Percentiles rank a stretch among this genome's conserved stretches.
These are phyloP conservation scores for Boeremia lycopersici DNA, from an alignment of 2,329 filamentous ascomycete species.

Conservation along the genomic window DNA sequence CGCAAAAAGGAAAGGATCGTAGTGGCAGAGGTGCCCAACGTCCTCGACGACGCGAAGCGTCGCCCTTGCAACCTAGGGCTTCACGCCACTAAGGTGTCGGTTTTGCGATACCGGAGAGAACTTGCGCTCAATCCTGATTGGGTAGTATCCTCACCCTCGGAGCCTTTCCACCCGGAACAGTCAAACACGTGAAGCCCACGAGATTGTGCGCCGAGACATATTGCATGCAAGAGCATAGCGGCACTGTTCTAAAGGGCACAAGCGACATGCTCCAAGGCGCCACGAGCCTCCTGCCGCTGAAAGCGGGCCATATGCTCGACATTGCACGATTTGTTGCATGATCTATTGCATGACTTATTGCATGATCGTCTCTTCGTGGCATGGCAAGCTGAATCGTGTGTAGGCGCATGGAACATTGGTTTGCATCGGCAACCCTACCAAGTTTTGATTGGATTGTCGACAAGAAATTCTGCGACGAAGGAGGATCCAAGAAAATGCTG, in stretches of 20 bases:
- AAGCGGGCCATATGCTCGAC: neutral
- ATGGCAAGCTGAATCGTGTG: conserved; percentile 1
- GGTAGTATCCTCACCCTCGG: neutral
- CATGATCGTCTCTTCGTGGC: conserved; percentile 11
- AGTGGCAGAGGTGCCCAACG: conserved; percentile 6
- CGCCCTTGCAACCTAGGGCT: neutral
- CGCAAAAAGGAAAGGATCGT: conserved; percentile 4
- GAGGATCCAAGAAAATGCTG: neutral
- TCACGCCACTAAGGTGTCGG: neutral
- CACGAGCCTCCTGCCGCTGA: neutral
- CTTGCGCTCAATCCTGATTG: conserved; percentile 9
- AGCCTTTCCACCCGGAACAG: neutral
- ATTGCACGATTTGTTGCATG: conserved; percentile 10
- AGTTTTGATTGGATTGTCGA: conserved; percentile 6
- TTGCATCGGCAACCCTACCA: conserved; percentile 5
- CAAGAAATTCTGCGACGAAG: neutral
- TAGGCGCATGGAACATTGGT: conserved; percentile 1
- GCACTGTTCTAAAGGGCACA: neutral
- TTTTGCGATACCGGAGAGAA: conserved; percentile 5
- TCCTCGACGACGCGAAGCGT: conserved; percentile 4
- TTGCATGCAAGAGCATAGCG: neutral
- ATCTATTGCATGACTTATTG: conserved; percentile 11
- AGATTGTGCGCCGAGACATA: neutral
- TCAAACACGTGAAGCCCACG: neutral
- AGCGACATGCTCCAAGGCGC: neutral